Evolutionary conservation across 306 rosid genomes (phyloP), one percentile per base, ranked within the genome.

Genomic region (Boehmeria nivea): DNA sequence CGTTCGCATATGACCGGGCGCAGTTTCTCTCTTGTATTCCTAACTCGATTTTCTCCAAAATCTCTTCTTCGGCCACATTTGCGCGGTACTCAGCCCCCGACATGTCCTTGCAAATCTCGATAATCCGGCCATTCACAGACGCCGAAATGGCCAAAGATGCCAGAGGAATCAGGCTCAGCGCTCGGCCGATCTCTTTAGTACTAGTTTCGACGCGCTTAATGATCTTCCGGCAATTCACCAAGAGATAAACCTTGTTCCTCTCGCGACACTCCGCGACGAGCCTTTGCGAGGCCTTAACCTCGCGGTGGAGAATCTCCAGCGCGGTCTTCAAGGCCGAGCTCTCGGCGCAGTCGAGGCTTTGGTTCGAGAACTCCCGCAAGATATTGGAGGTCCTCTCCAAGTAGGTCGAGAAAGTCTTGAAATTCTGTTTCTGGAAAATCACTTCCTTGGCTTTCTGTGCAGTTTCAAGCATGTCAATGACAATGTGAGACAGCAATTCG

Each of bases 41-140:
- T 16, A 10, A 38, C 68, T 78, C 85, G 42, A 82, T 51, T 45
- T 82, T 76, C 12, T 21, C 72, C 25, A 78, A 26, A 36, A 78
- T 57, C 46, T 61, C 67, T 37, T 82, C 89, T 51, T 70, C 80
- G 18, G 43, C 34, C 39, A 57, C 73, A 38, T 60, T 44, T 42
- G 63, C 68, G 22, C 54, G 65, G 44, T 70, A 79, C 44, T 70
- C 77, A 17, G 57, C 59, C 47, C 58, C 60, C 52, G 66, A 26
- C 89, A 83, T 83, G 34, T 68, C 45, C 65, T 76, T 65, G 56
- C 81, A 73, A 5, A 82, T 62, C 62, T 76, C 63, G 24, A 57
- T 51, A 45, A 76, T 48, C 74, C 48, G 65, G 40, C 21, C 21
- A 46, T 47, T 71, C 18, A 76, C 49, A 50, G 68, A 71, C 6